Evolutionary conservation across 2,329 filamentous ascomycete genomes (phyloP), one percentile per base, ranked within the genome.

Genomic region (Diaporthe ilicicola): DNA sequence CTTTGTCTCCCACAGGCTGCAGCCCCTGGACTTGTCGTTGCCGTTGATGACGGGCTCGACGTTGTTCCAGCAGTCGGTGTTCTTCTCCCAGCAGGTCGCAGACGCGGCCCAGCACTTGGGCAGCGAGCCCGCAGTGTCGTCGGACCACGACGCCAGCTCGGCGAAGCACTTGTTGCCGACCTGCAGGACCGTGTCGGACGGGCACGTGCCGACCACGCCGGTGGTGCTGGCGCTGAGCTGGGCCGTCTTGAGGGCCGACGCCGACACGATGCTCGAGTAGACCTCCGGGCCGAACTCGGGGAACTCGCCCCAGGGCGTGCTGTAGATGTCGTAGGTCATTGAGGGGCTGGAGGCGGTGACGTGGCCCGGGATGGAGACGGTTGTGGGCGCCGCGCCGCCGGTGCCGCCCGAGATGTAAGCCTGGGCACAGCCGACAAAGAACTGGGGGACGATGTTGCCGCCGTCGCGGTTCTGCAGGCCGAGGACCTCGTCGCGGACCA

Each of bases 11-110:
- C 59, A 64, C 29, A 64, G 59, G 59, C n/a, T 50, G 59, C 59
- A 64, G 44, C 59, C 59, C 59, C 12, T 64, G 59, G 29, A 24
- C 42, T 64, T 50, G 59, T 64, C 59, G 59, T 64, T 50, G 59
- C 59, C 59, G 59, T 64, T 64, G 59, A 64, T 64, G 59, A 64
- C 59, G 59, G 59, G 59, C 59, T 64, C 59, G 59, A 64, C 59
- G 59, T 19, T 12, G 59, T 50, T 29, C 59, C 59, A 64, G 59
- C 59, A 64, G 29, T 64, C 59, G 2, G 59, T 50, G 59, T 64
- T 64, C 59, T 50, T 64, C 19, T 50, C 59, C 59, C 59, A 64
- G 59, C 59, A 64, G 44, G 59, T n/a, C 42, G 59, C 59, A 27
- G 42, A 50, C 19, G 59, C 59, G 59, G 59, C 59, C 59, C 59